Evolutionary conservation across 2,329 filamentous ascomycete species (phyloP).

Genomic region (Phyllosticta citrichinensis): DNA sequence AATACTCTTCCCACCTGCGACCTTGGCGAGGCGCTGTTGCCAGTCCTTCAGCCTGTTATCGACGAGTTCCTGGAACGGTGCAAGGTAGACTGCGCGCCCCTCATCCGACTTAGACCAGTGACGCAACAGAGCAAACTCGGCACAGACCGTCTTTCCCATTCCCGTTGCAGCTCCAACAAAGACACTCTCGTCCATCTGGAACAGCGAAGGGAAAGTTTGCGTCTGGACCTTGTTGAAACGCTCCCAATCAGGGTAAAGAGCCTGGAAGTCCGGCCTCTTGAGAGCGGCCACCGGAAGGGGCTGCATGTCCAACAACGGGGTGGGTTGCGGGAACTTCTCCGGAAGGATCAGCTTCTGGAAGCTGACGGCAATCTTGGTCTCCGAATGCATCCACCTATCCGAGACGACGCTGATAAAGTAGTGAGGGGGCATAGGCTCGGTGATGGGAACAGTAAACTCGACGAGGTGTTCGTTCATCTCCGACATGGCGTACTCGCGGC

Average conservation of each 20-base stretch:
- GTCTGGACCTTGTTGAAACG: conserved; percentile 98
- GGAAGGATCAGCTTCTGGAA: conserved; percentile 93
- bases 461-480: conserved; percentile 91
- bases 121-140: conserved; percentile 82
- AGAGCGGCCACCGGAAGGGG: conserved; percentile 80
- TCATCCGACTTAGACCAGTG: conserved; percentile 68
- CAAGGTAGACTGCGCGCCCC: conserved; percentile 83
- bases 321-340: conserved; percentile 91
- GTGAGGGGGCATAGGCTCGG: conserved; percentile 95
- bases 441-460: conserved; percentile 92
- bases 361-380: conserved; percentile 84
- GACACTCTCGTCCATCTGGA: conserved; percentile 84
- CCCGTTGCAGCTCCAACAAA: conserved; percentile 88
- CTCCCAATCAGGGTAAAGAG: conserved; percentile 72
- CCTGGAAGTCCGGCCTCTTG: conserved; percentile 73
- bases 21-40: conserved; percentile 61
- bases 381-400: conserved; percentile 96
- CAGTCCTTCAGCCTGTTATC: conserved; percentile 76
- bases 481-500: conserved; percentile 74
- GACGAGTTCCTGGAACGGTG: conserved; percentile 87
- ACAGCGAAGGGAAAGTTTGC: conserved; percentile 90
- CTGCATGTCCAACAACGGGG: conserved; percentile 83
- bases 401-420: conserved; percentile 95
- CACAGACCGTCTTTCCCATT: conserved; percentile 93
- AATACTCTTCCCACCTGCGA: conserved; percentile 78